phyloP scores from a whole-genome alignment of 208 protist genomes.

The Trypanosoma boissoni region DNA sequence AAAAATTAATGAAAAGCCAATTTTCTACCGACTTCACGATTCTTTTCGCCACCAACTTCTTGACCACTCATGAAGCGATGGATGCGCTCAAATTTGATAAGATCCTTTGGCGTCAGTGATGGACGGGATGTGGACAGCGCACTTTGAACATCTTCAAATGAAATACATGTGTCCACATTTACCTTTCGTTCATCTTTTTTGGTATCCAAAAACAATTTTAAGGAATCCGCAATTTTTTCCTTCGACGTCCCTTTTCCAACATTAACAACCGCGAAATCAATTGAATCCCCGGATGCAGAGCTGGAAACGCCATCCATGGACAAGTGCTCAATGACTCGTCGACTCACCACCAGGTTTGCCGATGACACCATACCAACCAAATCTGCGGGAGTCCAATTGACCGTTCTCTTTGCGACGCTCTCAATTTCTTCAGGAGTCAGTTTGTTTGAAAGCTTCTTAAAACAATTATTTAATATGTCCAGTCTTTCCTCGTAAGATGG shows the following conservation, averaged over 20 bases:
- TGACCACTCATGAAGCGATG: conserved; percentile 59
- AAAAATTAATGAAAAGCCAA: conserved; percentile 16
- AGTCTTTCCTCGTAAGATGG: conserved; percentile 74
- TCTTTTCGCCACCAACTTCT: not conserved
- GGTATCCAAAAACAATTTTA: conserved; percentile 30
- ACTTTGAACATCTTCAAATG: conserved; percentile 46
- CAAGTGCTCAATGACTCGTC: conserved; percentile 66
- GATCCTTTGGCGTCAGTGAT: conserved; percentile 58
- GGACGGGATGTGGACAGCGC: conserved; percentile 53
- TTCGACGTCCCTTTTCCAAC: conserved; percentile 44
- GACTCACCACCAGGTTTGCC: conserved; percentile 62
- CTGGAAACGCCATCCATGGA: conserved; percentile 2
- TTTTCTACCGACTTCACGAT: conserved; percentile 14
- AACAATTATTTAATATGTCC: conserved; percentile 98
- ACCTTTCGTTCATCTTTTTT: not conserved
- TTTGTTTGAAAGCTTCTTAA: conserved; percentile 97
- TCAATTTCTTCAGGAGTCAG: conserved; percentile 46
- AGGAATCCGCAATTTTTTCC: conserved; percentile 66
- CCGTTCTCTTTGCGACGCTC: conserved; percentile 46
- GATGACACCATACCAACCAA: conserved; percentile 72
- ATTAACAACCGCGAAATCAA: conserved; percentile 51
- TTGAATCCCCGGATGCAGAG: conserved; percentile 11
- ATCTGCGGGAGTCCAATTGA: conserved; percentile 84
- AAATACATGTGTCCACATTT: conserved; percentile 20
- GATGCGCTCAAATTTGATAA: conserved; percentile 66